Evolutionary conservation across 2,329 filamentous ascomycete species (phyloP).

Genomic region (Colletotrichum ledebouriae): DNA sequence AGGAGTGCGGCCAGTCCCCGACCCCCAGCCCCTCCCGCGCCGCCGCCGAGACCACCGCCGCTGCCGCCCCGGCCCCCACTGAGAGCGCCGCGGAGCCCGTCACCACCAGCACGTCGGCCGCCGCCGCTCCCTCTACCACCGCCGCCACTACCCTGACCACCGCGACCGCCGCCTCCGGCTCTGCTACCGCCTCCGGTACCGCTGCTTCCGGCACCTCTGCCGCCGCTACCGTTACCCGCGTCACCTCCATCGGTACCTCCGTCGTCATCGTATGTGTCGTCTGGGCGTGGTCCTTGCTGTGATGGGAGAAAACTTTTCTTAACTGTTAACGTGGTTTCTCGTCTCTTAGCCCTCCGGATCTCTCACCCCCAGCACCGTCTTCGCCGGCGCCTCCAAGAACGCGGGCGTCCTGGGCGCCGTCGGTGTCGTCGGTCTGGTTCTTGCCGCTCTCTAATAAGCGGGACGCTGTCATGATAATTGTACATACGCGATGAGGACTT

Average conservation of each 20-base stretch:
- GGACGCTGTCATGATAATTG: neutral
- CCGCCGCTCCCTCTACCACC: no score
- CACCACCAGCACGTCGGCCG: neutral
- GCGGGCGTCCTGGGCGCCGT: conserved; percentile 20
- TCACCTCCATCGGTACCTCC: conserved; percentile 33
- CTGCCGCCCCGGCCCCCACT: conserved; percentile 3
- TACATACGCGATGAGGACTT: conserved; percentile 16
- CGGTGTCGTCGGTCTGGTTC: conserved; percentile 24
- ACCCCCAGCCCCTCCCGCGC: conserved; percentile 34
- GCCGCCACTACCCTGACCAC: conserved; percentile 25
- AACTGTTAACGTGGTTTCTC: conserved; percentile 15
- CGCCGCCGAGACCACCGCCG: conserved; percentile 16
- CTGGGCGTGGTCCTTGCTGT: conserved; percentile 35
- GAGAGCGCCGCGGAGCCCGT: conserved; percentile 1
- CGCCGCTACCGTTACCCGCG: conserved; percentile 23
- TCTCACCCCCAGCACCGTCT: conserved; percentile 29
- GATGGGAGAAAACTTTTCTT: neutral
- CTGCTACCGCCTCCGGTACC: neutral
- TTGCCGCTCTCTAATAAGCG: conserved; percentile 25
- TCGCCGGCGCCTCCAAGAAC: conserved; percentile 36
- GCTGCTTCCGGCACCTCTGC: conserved; percentile 9
- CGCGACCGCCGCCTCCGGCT: conserved; percentile 8
- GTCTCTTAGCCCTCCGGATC: conserved; percentile 30
- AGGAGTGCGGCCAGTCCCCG: conserved; percentile 32
- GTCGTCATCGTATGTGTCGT: conserved; percentile 35